Base-by-base conservation (phyloP, 371 early-diverging fungal species). In the Mucor velutinosus region DNA sequence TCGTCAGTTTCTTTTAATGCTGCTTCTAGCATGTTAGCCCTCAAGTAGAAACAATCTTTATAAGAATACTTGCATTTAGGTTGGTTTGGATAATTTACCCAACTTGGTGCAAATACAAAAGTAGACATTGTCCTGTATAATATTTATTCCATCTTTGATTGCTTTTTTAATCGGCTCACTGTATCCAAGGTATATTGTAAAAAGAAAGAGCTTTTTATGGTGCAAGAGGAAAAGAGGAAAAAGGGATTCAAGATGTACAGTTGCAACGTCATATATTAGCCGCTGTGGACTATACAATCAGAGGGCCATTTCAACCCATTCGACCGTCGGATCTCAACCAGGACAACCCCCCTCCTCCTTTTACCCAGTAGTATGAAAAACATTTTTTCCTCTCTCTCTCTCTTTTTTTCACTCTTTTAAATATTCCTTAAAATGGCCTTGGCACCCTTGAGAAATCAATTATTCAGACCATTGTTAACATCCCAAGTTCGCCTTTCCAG, bases 101-200 rank as follows among this genome's bases (percentile, higher is more conserved):
- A 67, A 67, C 64, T 72, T 39, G 72, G 67, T 59, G 67, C 68
- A 67, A 67, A 72, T 64, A 67, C 64, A 72, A 72, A 72, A 67
- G 67, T 72, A 63, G 72, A 72, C 72, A 72, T 72, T 64, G 60
- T 43, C 60, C 60, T 49, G 19, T 39, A n/a, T 25, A n/a, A 14
- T 41, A 11, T 58, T 65, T 41, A 25, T 45, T 32, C 30, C 66
- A 58, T 61, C 37, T 60, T 57, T 53, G 39, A 27, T 53, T 39
- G 53, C 12, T 65, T 47, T 47, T 64, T 53, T 51, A 23, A 11
- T 51, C 8, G 21, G 12, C 21, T 47, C 21, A 47, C 19, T 19
- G 25, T 51, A 25, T 37, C 4, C 51, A 51, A 51, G 30, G 17
- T 51, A 33, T 39, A 39, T 8, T 57, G n/a, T 17, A 27, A 43